phyloP scores from a whole-genome alignment of 2,329 filamentous ascomycete species.

The Parasarocladium wereldwijsianum region DNA sequence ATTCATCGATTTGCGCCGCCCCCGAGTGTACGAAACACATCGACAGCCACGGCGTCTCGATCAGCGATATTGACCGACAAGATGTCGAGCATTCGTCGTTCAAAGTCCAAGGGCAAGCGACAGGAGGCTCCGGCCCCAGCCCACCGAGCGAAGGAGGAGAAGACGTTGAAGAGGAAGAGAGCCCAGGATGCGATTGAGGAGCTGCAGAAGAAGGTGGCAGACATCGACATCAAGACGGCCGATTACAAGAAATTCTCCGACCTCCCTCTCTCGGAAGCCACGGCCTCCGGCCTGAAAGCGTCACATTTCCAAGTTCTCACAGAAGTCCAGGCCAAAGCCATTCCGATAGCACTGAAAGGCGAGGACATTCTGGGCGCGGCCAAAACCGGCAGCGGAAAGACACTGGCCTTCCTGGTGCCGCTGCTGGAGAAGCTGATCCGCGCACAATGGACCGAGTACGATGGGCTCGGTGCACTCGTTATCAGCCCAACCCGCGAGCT shows the following conservation, averaged over 20 bases:
- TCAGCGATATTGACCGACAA: no score
- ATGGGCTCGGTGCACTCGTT: slow-evolving; percentile 84
- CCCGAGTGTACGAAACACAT: no score
- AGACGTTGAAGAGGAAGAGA: slow-evolving; percentile 22
- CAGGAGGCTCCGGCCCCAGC: no score
- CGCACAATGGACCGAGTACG: slow-evolving; percentile 74
- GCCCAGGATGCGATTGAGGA: slow-evolving; percentile 20
- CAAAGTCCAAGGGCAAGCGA: no score
- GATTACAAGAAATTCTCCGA: slow-evolving; percentile 60
- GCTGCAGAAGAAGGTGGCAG: slow-evolving; percentile 17
- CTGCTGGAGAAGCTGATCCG: slow-evolving; percentile 87
- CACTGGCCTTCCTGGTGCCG: slow-evolving; percentile 80
- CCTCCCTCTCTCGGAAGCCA: slow-evolving; percentile 73
- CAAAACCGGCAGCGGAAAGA: slow-evolving; percentile 93
- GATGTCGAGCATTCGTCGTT: no score
- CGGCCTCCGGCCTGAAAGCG: slow-evolving; percentile 61
- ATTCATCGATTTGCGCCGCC: no score
- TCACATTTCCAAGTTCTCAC: slow-evolving; percentile 85
- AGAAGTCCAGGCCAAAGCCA: slow-evolving; percentile 81
- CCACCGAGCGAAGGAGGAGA: slow-evolving; percentile 12
- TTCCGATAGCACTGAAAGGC: slow-evolving; percentile 74
- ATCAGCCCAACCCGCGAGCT: slow-evolving; percentile 90
- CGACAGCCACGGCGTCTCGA: no score
- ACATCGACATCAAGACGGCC: slow-evolving; percentile 40
- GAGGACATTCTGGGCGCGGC: slow-evolving; percentile 84